phyloP scores from a whole-genome alignment of 495 filamentous ascomycete genomes.

The Penicillium paxilli region DNA sequence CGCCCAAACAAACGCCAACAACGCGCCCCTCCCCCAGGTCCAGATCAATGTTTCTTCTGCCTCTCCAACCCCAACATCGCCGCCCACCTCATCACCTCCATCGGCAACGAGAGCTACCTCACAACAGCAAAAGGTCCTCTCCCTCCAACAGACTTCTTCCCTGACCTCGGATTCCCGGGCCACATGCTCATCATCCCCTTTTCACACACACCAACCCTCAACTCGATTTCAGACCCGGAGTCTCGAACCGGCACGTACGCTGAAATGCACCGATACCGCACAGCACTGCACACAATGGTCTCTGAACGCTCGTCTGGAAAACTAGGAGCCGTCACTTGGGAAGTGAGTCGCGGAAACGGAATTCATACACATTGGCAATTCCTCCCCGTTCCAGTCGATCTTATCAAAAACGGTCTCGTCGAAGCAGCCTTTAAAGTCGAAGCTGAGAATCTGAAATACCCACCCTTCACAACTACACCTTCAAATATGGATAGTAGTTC shows the following conservation, averaged over 20 bases:
- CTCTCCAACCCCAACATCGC: conserved; percentile 78
- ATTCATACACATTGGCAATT: conserved; percentile 96
- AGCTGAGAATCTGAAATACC: conserved; percentile 74
- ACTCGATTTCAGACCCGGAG: conserved; percentile 57
- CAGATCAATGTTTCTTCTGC: conserved; percentile 91
- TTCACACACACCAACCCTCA: conserved; percentile 68
- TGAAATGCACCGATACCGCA: conserved; percentile 81
- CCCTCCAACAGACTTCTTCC: conserved; percentile 64
- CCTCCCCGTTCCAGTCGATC: conserved; percentile 67
- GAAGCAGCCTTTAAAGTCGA: conserved; percentile 83
- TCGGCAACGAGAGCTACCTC: conserved; percentile 81
- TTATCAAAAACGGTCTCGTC: conserved; percentile 67
- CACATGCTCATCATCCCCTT: conserved; percentile 93
- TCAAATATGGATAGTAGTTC: conserved; percentile 27
- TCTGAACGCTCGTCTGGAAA: conserved; percentile 42
- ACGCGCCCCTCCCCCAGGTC: conserved; percentile 63
- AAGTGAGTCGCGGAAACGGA: conserved; percentile 73
- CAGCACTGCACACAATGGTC: conserved; percentile 70
- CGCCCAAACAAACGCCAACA: conserved; percentile 52
- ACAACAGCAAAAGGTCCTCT: conserved; percentile 92
- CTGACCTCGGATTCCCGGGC: conserved; percentile 69
- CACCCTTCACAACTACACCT: conserved; percentile 40
- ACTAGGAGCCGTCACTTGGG: conserved; percentile 86
- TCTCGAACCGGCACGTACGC: conserved; percentile 53
- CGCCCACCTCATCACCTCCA: conserved; percentile 84